Evolutionary conservation across 2,329 filamentous ascomycete species (phyloP).

Genomic region (Emericellopsis cladophorae): DNA sequence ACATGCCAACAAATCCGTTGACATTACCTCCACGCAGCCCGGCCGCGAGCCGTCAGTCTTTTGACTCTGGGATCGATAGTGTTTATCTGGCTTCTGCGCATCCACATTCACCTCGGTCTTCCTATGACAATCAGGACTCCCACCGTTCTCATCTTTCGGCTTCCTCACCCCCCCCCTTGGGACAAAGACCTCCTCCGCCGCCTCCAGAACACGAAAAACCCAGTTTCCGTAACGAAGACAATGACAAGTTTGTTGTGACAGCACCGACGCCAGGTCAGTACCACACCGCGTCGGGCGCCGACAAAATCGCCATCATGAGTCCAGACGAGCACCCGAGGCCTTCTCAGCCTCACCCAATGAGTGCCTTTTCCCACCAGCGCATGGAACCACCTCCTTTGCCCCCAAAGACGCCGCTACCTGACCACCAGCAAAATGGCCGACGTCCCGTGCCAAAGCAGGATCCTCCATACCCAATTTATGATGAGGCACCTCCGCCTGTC

Average conservation of each 20-base stretch:
- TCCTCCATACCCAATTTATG: slow-evolving; percentile 69
- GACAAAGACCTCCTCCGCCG: slow-evolving; percentile 9
- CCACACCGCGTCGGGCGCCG: slow-evolving; percentile 42
- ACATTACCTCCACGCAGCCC: slow-evolving; percentile 22
- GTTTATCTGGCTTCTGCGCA: slow-evolving; percentile 24
- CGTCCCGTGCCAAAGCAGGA: slow-evolving; percentile 11
- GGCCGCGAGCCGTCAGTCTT: slow-evolving; percentile 34
- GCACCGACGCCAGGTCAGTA: slow-evolving; percentile 48
- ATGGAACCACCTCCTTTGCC: slow-evolving; percentile 59
- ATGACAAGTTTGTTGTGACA: slow-evolving; percentile 41
- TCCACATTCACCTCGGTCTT: background rate
- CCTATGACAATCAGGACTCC: slow-evolving; percentile 1
- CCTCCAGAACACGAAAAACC: slow-evolving; percentile 4
- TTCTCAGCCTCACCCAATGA: slow-evolving; percentile 15
- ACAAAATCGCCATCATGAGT: slow-evolving; percentile 55
- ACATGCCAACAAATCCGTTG: slow-evolving; percentile 27
- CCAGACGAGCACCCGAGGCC: slow-evolving; percentile 42
- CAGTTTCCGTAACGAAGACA: slow-evolving; percentile 21
- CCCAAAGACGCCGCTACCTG: slow-evolving; percentile 63
- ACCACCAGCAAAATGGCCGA: slow-evolving; percentile 18
- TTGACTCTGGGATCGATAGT: slow-evolving; percentile 41
- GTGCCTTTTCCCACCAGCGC: slow-evolving; percentile 16
- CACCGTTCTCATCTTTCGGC: background rate
- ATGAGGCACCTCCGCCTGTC: slow-evolving; percentile 70
- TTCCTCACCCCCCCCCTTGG: background rate